A percentile compares a stretch with the other conserved stretches of the same genome.
These are phyloP conservation scores for Penicillium sclerotigenum DNA, from an alignment of 2,329 filamentous ascomycete genomes.

Conservation along the genomic window DNA sequence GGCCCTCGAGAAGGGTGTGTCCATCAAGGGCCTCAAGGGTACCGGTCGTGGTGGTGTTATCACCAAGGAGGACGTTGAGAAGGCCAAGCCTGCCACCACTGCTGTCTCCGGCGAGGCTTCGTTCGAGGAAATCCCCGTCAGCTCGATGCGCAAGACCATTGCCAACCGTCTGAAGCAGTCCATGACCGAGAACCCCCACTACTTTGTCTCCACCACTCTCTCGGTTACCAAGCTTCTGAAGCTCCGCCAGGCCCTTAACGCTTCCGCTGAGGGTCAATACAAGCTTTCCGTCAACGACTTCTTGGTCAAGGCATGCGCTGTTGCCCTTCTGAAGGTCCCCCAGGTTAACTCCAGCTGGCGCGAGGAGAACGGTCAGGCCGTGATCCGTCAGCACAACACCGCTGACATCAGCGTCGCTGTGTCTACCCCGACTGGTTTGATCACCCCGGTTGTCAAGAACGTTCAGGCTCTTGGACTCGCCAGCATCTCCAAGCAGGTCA, in stretches of 20 bases:
- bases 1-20: slow-evolving; percentile 79
- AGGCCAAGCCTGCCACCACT: slow-evolving; percentile 61
- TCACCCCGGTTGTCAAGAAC: slow-evolving; percentile 93
- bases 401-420: slow-evolving; percentile 96
- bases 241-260: slow-evolving; percentile 90
- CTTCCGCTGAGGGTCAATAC: slow-evolving; percentile 84
- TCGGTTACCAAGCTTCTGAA: slow-evolving; percentile 95
- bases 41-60: slow-evolving; percentile 81
- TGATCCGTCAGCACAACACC: slow-evolving; percentile 88
- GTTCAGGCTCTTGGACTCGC: slow-evolving; percentile 84
- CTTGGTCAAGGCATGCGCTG: slow-evolving; percentile 90
- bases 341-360: slow-evolving; percentile 93
- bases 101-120: slow-evolving; percentile 57
- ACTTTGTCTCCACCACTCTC: slow-evolving; percentile 88
- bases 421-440: slow-evolving; percentile 86
- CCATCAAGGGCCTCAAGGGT: slow-evolving; percentile 76
- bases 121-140: slow-evolving; percentile 81
- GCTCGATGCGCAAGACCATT: slow-evolving; percentile 97
- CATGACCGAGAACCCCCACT: slow-evolving; percentile 91
- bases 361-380: slow-evolving; percentile 68
- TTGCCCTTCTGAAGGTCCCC: slow-evolving; percentile 89
- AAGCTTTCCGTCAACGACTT: slow-evolving; percentile 99
- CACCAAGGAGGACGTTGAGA: slow-evolving; percentile 90
- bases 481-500: slow-evolving; percentile 83
- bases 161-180: slow-evolving; percentile 87